Percentiles rank a stretch among this genome's conserved stretches.
Conservation (phyloP, 2,329 filamentous ascomycete genomes). For the Ophiostoma australiae region DNA sequence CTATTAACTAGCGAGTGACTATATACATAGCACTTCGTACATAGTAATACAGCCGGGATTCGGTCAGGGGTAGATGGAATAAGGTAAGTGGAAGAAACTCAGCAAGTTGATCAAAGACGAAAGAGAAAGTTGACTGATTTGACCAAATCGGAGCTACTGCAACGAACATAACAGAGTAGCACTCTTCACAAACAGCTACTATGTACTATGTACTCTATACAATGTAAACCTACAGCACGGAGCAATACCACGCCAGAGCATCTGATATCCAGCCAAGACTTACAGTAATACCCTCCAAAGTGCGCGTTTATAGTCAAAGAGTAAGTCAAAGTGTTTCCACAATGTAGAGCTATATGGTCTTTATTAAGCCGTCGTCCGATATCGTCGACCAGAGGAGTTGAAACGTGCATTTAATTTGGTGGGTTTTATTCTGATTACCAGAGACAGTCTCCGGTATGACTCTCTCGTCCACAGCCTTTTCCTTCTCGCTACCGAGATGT, state of each 20-base stretch:
- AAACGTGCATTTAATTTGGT: neutral
- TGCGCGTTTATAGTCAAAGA: neutral
- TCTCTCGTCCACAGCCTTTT: no score
- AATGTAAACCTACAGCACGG: neutral
- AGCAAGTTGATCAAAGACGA: neutral
- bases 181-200: neutral
- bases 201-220: neutral
- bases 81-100: neutral
- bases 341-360: neutral
- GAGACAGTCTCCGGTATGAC: no score
- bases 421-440: neutral
- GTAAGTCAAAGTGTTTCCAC: neutral
- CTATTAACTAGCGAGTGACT: neutral
- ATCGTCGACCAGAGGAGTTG: slow-evolving; percentile 1
- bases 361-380: neutral
- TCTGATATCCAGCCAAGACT: slow-evolving; percentile 6
- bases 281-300: neutral
- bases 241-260: slow-evolving; percentile 8
- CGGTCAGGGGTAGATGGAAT: neutral
- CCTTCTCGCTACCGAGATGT: neutral
- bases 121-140: neutral
- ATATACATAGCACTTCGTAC: no score
- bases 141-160: neutral
- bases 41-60: neutral
- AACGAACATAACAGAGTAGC: neutral